A percentile compares a stretch with the other conserved stretches of the same genome.
Evolutionary conservation across 768 basidiomycete species (phyloP).

Genomic region (Kondoa malvinella): DNA sequence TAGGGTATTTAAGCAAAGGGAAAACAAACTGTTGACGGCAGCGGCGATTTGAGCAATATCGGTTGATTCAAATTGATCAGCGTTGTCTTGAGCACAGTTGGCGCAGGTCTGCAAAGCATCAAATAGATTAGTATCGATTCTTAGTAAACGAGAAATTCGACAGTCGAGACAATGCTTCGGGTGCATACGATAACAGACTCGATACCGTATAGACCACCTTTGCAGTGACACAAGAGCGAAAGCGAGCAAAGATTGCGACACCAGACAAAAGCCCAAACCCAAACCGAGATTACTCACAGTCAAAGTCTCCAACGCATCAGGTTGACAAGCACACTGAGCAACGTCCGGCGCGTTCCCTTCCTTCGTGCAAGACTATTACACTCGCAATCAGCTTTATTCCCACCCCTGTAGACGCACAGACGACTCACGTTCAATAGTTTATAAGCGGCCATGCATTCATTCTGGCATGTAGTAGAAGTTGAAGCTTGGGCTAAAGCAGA

Average conservation of each 20-base stretch:
- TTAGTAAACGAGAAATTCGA: too few species aligned
- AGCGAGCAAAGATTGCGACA: too few species aligned
- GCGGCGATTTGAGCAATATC: neutral
- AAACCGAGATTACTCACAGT: neutral
- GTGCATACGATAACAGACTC: too few species aligned
- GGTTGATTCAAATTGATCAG: neutral
- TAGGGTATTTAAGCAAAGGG: neutral
- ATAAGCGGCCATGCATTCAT: neutral
- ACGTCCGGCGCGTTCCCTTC: neutral
- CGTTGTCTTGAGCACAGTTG: neutral
- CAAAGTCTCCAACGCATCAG: neutral
- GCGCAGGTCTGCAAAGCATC: neutral
- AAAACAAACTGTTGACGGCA: neutral
- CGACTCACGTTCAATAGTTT: neutral
- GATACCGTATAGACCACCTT: too few species aligned
- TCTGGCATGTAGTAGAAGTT: neutral
- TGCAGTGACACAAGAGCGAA: too few species aligned
- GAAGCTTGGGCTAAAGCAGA: neutral
- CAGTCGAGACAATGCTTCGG: too few species aligned
- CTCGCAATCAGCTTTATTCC: neutral
- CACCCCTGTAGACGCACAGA: neutral
- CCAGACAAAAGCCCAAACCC: too few species aligned
- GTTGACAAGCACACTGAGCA: neutral
- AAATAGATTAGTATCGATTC: neutral
- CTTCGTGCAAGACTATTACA: neutral